Conservation (phyloP, 495 filamentous ascomycete genomes). For the Letharia lupina region DNA sequence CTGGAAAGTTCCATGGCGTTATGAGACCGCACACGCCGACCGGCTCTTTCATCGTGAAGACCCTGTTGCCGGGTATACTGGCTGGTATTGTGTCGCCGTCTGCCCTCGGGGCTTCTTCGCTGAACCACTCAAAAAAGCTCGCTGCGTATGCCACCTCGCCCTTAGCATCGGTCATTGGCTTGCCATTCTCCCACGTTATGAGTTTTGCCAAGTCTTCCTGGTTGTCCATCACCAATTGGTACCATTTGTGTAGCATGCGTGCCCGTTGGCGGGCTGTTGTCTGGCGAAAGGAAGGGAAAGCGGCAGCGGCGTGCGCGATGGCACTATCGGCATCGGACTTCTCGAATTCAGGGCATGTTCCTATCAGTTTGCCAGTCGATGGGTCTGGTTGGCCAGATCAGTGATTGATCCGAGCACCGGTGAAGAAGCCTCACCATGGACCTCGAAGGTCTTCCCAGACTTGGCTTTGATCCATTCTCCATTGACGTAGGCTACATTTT, state of each 20-base stretch:
- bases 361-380: constrained; percentile 68
- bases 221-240: constrained; percentile 80
- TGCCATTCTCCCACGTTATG: constrained; percentile 81
- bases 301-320: constrained; percentile 64
- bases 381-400: constrained; percentile 49
- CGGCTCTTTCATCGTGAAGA: constrained; percentile 74
- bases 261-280: constrained; percentile 73
- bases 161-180: constrained; percentile 61
- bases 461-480: constrained; percentile 71
- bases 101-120: constrained; percentile 60
- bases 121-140: constrained; percentile 71
- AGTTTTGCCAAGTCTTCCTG: constrained; percentile 78
- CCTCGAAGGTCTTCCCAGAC: constrained; percentile 73
- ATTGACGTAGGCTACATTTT: constrained; percentile 72
- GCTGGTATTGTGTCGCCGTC: constrained; percentile 72
- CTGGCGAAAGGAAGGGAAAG: constrained; percentile 67
- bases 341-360: constrained; percentile 74
- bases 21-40: constrained; percentile 92
- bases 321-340: constrained; percentile 65
- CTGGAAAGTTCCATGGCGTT: constrained; percentile 95
- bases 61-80: constrained; percentile 59
- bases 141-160: constrained; percentile 66
- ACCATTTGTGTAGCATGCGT: constrained; percentile 80
- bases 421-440: constrained; percentile 46
- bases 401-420: not conserved